Conservation (phyloP, 257 asterid genomes). For the Ocimum tenuiflorum region DNA sequence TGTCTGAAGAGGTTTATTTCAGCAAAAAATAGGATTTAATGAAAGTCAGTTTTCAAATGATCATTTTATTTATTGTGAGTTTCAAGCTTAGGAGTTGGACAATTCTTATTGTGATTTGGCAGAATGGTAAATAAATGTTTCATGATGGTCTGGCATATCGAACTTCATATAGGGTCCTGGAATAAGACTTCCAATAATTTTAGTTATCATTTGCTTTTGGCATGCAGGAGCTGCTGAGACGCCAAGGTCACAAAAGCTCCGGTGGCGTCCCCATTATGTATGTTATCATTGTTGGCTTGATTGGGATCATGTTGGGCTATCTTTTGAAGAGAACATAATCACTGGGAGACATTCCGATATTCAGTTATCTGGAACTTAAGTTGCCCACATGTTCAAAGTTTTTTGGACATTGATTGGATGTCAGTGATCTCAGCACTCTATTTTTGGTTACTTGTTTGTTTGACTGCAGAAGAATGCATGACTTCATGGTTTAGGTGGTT, state of each 20-base stretch:
- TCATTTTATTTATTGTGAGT: neutral
- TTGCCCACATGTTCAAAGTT: conserved; percentile 24
- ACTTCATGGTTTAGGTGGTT: conserved; percentile 28
- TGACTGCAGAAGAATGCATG: conserved; percentile 31
- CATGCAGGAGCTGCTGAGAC: conserved; percentile 73
- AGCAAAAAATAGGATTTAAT: neutral
- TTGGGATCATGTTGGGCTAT: conserved; percentile 79
- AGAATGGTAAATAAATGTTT: neutral
- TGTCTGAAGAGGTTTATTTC: neutral
- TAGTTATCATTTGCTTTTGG: neutral
- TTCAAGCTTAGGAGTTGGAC: neutral
- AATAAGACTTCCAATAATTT: neutral
- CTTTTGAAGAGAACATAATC: conserved; percentile 59
- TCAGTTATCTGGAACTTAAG: conserved; percentile 13
- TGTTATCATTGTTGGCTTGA: conserved; percentile 60
- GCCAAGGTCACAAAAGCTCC: conserved; percentile 39
- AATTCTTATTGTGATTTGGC: neutral
- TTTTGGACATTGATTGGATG: conserved; percentile 36
- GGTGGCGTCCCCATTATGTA: conserved; percentile 69
- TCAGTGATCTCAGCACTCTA: conserved; percentile 28
- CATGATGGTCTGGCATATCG: neutral
- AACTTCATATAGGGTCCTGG: neutral
- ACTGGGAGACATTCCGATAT: neutral
- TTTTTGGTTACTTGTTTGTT: conserved; percentile 34
- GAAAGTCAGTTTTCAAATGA: neutral